Percentiles rank a stretch among this genome's conserved stretches.
Conservation (phyloP, 805 yeast species). For the Saccharomycopsis synnaedendra region DNA sequence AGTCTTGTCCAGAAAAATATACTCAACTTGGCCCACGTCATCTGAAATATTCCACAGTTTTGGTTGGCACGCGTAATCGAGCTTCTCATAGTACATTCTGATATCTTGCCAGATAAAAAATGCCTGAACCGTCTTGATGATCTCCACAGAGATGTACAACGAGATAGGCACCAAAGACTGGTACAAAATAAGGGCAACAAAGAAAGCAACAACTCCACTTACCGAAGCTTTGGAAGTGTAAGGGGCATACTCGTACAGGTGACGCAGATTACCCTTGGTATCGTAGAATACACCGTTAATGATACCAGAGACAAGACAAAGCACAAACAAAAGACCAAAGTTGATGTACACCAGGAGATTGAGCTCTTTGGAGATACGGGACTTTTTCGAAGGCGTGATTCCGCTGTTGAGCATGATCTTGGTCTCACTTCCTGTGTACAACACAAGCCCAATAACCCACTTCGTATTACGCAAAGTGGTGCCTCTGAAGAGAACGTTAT, state of each 20-base stretch:
- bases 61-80: constrained; percentile 71
- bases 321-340: constrained; percentile 45
- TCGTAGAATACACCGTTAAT: constrained; percentile 57
- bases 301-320: constrained; percentile 61
- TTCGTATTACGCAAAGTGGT: constrained; percentile 62
- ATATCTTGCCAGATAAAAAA: constrained; percentile 62
- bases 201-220: constrained; percentile 58
- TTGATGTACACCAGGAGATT: constrained; percentile 57
- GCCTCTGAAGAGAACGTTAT: constrained; percentile 62
- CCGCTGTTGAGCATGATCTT: constrained; percentile 75
- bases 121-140: constrained; percentile 68
- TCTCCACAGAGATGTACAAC: constrained; percentile 66
- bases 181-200: constrained; percentile 61
- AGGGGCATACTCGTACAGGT: constrained; percentile 51
- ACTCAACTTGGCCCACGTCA: constrained; percentile 77
- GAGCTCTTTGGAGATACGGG: constrained; percentile 53
- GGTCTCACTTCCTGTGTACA: constrained; percentile 69
- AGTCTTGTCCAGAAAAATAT: constrained; percentile 72
- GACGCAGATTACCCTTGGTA: constrained; percentile 31
- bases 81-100: constrained; percentile 53
- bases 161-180: constrained; percentile 77
- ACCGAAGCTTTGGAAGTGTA: constrained; percentile 47
- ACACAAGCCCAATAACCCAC: constrained; percentile 64
- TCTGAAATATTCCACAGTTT: constrained; percentile 78
- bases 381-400: constrained; percentile 61